Conservation (phyloP, 805 yeast genomes). For the Teunomyces atbi region DNA sequence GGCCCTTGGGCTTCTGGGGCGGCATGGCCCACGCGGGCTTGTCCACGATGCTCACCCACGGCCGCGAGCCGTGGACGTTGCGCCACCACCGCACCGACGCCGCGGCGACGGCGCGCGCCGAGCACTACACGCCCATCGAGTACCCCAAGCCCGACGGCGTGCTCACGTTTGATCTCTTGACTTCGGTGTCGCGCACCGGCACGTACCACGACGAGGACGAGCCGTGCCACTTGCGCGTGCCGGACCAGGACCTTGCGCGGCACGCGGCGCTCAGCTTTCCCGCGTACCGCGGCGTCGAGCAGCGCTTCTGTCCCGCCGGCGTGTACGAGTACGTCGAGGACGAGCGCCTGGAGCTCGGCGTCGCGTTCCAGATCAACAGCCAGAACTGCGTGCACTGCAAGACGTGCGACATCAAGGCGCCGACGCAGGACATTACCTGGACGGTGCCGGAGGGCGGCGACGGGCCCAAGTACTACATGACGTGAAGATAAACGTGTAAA, state of each 20-base stretch:
- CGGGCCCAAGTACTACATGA: constrained; percentile 93
- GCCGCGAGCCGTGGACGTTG: constrained; percentile 87
- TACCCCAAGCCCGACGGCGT: constrained; percentile 97
- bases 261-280: constrained; percentile 75
- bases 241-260: constrained; percentile 56
- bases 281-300: constrained; percentile 81
- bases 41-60: constrained; percentile 73
- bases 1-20: constrained; percentile 71
- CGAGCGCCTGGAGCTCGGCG: constrained; percentile 59
- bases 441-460: constrained; percentile 99
- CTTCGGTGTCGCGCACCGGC: constrained; percentile 96
- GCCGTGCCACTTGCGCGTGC: constrained; percentile 73
- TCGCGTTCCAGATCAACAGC: constrained; percentile 86
- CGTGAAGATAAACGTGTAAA: constrained; percentile 34
- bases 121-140: constrained; percentile 63
- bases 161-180: constrained; percentile 84
- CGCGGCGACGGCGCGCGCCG: constrained; percentile 65
- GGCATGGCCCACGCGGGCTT: constrained; percentile 86
- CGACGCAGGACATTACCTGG: constrained; percentile 93
- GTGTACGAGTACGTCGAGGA: constrained; percentile 92
- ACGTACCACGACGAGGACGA: constrained; percentile 95
- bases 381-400: constrained; percentile 98
- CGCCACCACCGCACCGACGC: constrained; percentile 70
- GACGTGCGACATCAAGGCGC: constrained; percentile 96
- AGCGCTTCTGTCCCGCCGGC: constrained; percentile 96